A percentile compares a stretch with the other conserved stretches of the same genome.
Conservation (phyloP, 805 yeast species). For the Candida orba region DNA sequence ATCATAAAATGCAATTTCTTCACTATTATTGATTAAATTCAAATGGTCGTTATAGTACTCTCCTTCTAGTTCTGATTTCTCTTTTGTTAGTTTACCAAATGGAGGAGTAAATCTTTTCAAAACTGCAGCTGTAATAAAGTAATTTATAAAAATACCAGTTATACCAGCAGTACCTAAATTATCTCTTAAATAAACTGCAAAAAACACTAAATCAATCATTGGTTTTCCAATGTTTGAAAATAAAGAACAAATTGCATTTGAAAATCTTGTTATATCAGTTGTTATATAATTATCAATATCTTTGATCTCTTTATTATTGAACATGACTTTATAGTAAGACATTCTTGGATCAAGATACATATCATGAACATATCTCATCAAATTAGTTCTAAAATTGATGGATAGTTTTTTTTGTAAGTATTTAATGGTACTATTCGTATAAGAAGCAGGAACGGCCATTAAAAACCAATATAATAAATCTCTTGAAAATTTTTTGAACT, state of each 20-base stretch:
- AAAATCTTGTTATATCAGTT: conserved; percentile 73
- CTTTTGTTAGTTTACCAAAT: conserved; percentile 69
- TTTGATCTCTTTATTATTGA: conserved; percentile 38
- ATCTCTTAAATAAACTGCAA: conserved; percentile 75
- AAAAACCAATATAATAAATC: conserved; percentile 83
- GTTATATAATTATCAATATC: conserved; percentile 80
- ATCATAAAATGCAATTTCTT: conserved; percentile 90
- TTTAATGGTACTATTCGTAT: conserved; percentile 85
- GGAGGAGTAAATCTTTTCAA: conserved; percentile 75
- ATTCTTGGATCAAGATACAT: conserved; percentile 73
- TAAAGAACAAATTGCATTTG: conserved; percentile 72
- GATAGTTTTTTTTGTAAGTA: conserved; percentile 70
- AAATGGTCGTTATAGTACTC: conserved; percentile 81
- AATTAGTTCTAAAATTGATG: conserved; percentile 75
- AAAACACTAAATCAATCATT: conserved; percentile 74
- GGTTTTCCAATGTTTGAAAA: conserved; percentile 92
- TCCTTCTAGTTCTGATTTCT: conserved; percentile 76
- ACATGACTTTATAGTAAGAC: conserved; percentile 76
- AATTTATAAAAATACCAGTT: conserved; percentile 72
- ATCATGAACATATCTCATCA: conserved; percentile 84
- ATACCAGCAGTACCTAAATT: conserved; percentile 85
- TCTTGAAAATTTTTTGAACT: conserved; percentile 63
- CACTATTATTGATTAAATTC: conserved; percentile 80
- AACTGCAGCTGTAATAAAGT: conserved; percentile 69
- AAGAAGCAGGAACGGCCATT: conserved; percentile 89